Base-by-base conservation (phyloP, 768 basidiomycete genomes). In the Pilatotrama ljubarskyi region DNA sequence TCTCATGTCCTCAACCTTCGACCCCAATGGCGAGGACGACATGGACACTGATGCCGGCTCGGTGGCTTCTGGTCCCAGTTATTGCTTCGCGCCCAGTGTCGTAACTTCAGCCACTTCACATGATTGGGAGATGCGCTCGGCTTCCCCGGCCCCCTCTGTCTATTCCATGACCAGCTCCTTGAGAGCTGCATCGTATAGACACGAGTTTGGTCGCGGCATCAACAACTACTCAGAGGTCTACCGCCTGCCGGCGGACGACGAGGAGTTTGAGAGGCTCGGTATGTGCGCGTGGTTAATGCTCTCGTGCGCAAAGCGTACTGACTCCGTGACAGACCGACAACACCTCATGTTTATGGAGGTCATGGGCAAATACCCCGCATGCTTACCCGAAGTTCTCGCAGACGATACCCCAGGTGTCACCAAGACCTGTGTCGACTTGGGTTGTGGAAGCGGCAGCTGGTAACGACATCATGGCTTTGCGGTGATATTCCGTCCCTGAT, bases 211-310 rank as follows among this genome's bases (percentile, higher is more conserved):
- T 0, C 78, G 90, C 41, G 80, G 77, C 32, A 70, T 92, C 43
- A 91, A 91, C 74, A 90, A 84, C 62, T 87, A 88, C 64, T 91
- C 90, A 1, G 88, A 91, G 44, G 80, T 92, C 1, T 93, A 93
- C 68, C 81, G 81, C 42, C 76, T 93, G 25, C 88, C 91, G 13
- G 91, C 89, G 25, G 91, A 92, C 63, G 86, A 87, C 8, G 88
- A 90, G 65, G 91, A 92, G 64, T 73, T 89, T 24, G 79, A 84
- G 32, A 81, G 90, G 58, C 80, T 90, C 37, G 80, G 90, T 90
- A 63, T 46, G 82, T 55, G 13, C 37, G 14, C 32, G 22, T 55
- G n/a, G 15, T 38, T 50, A 25, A 18, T 3, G 22, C 6, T 24
- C 17, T 49, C 11, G 8, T 29, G 20, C 44, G 14, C 43, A 17